Evolutionary conservation across 805 yeast species (phyloP).

Genomic region (Nakazawaea holstii): DNA sequence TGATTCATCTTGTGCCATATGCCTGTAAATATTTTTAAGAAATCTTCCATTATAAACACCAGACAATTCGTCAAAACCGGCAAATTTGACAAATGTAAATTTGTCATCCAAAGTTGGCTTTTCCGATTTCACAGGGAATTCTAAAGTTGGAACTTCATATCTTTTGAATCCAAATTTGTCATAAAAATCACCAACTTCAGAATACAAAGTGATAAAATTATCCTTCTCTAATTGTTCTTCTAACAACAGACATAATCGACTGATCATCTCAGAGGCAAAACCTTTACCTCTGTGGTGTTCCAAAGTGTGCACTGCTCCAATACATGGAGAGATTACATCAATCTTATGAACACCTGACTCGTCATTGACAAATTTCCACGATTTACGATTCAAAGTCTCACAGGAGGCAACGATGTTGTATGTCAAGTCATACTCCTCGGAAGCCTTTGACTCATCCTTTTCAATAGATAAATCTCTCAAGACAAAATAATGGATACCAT

Average conservation of each 20-base stretch:
- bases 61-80: slow-evolving; percentile 3
- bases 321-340: slow-evolving; percentile 25
- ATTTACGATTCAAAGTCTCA: slow-evolving; percentile 23
- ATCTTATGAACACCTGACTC: neutral
- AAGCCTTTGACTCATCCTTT: slow-evolving; percentile 4
- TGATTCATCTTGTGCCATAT: slow-evolving; percentile 15
- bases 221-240: slow-evolving; percentile 20
- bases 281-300: slow-evolving; percentile 46
- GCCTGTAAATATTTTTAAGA: slow-evolving; percentile 13
- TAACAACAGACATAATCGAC: slow-evolving; percentile 22
- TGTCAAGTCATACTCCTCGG: slow-evolving; percentile 6
- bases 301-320: slow-evolving; percentile 59
- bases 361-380: slow-evolving; percentile 10
- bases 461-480: slow-evolving; percentile 15
- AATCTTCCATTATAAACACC: slow-evolving; percentile 1
- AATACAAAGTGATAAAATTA: slow-evolving; percentile 47
- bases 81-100: slow-evolving; percentile 7
- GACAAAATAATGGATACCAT: slow-evolving; percentile 23
- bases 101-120: neutral
- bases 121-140: slow-evolving; percentile 11
- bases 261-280: slow-evolving; percentile 46
- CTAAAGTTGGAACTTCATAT: slow-evolving; percentile 16
- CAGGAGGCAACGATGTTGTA: slow-evolving; percentile 23
- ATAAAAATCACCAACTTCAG: slow-evolving; percentile 71
- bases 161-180: slow-evolving; percentile 51